Conservation (phyloP, 2,329 filamentous ascomycete genomes). For the Colletotrichum sp. region DNA sequence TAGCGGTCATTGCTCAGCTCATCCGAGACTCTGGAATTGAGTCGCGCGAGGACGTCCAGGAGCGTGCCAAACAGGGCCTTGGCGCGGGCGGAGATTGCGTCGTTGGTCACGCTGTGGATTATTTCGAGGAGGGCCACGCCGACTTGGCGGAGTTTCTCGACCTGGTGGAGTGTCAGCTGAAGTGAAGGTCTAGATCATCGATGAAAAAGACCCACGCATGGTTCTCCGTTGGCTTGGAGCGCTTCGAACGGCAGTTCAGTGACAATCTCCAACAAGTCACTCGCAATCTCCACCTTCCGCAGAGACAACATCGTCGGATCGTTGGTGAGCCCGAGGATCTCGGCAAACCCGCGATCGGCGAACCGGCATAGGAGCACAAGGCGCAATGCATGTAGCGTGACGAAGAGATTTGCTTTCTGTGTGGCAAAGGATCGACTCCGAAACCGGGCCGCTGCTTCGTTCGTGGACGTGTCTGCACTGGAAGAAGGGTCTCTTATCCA, state of each 20-base stretch:
- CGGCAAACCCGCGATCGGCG: neutral
- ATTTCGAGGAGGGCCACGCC: constrained; percentile 42
- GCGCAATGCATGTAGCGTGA: constrained; percentile 43
- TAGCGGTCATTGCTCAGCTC: constrained; percentile 29
- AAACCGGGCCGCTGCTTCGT: fast-evolving
- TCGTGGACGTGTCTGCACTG: fast-evolving
- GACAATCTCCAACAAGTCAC: constrained; percentile 44
- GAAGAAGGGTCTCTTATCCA: constrained; percentile 2
- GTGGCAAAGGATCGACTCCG: constrained; percentile 30
- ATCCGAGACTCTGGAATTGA: constrained; percentile 49
- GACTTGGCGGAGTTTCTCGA: constrained; percentile 44
- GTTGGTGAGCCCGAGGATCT: neutral
- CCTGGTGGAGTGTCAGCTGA: constrained; percentile 23
- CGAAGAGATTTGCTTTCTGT: constrained; percentile 45
- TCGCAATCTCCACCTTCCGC: constrained; percentile 46
- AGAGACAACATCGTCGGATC: constrained; percentile 1
- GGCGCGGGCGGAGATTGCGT: constrained; percentile 40
- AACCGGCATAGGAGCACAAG: constrained; percentile 36
- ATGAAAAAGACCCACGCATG: constrained; percentile 32
- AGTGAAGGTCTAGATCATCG: fast-evolving
- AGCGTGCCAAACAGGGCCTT: constrained; percentile 42
- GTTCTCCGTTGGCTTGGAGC: constrained; percentile 43
- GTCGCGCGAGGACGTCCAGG: constrained; percentile 42
- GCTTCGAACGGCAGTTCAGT: constrained; percentile 46
- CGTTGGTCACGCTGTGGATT: constrained; percentile 40